Base-by-base conservation (phyloP, 805 yeast species). In the Candida arabinofermentans region DNA sequence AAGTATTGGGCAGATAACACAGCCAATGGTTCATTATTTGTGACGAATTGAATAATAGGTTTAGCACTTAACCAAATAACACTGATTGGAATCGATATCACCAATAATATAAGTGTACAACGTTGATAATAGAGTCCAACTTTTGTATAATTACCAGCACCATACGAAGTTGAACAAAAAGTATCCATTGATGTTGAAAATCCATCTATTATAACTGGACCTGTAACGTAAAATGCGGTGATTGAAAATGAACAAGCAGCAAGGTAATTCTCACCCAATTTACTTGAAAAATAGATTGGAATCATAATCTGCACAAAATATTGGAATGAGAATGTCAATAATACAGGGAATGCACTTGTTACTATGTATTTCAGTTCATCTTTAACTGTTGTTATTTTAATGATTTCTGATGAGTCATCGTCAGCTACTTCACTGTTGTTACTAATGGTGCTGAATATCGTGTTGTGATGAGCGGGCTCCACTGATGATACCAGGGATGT, bases 121-220 rank as follows among this genome's bases (percentile, higher is more conserved):
- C 84, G 69, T 48, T 79, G 71, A 51, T 80, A 77, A 51, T 83
- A 77, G 10, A 80, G 59, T 0, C 93, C 93, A 13, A 84, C 90
- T 48, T 71, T 57, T 46, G 70, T 69, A 54, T 67, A 77, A 51
- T 82, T 79, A 39, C 70, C 71, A 24, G 85, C 75, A 19, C 93
- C 91, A 55, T 64, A 83, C 0, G 89, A 82, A 55, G 84, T 88
- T 2, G 89, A 81, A 57, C 91, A 83, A 14, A 84, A 65, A 0
- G 91, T 84, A 53, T 84, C 91, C 48, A 84, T 66, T 48, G 87
- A 75, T 0, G 93, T 83, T 16, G 86, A 71, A 6, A 83, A 75
- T 3, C 91, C 91, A 58, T 83, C 86, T 44, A 84, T 75, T 2
- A 83, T 68, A 24, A 86, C 84, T 42, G 83, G 77, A 0, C 88